Evolutionary conservation across 768 basidiomycete species (phyloP).

Genomic region (Leucosporidium scottii): DNA sequence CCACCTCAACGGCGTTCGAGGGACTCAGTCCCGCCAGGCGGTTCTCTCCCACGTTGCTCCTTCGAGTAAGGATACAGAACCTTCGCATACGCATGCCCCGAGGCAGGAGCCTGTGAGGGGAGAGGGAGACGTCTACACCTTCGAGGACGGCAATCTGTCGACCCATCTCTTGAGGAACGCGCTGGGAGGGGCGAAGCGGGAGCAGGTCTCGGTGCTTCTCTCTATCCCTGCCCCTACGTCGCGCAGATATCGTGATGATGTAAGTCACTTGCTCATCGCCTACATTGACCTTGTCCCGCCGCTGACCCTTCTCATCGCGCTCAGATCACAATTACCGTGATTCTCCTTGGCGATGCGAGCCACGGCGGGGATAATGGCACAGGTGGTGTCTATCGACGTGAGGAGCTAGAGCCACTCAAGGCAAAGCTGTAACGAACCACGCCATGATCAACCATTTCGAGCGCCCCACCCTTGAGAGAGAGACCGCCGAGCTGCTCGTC

Average conservation of each 20-base stretch:
- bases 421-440: conserved; percentile 49
- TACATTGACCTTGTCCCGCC: no score
- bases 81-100: conserved; percentile 49
- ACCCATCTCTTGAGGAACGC: conserved; percentile 78
- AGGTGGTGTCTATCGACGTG: conserved; percentile 27
- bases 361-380: conserved; percentile 73
- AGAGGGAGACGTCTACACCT: conserved; percentile 41
- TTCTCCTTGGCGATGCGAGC: conserved; percentile 22
- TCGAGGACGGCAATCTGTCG: conserved; percentile 68
- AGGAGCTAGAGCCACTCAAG: conserved; percentile 41
- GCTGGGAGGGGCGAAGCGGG: conserved; percentile 71
- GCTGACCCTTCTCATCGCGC: neutral
- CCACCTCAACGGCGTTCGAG: conserved; percentile 60
- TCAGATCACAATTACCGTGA: conserved; percentile 30
- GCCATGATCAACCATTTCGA: neutral
- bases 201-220: conserved; percentile 54
- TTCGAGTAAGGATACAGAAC: neutral
- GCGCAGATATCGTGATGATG: conserved; percentile 71
- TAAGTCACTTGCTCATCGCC: conserved; percentile 50
- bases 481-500: no score
- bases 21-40: conserved; percentile 32
- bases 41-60: conserved; percentile 41
- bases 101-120: conserved; percentile 42
- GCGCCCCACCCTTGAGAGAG: no score
- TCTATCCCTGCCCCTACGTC: conserved; percentile 79